Conservation (phyloP, 768 basidiomycete genomes). For the Mrakia gelida region DNA sequence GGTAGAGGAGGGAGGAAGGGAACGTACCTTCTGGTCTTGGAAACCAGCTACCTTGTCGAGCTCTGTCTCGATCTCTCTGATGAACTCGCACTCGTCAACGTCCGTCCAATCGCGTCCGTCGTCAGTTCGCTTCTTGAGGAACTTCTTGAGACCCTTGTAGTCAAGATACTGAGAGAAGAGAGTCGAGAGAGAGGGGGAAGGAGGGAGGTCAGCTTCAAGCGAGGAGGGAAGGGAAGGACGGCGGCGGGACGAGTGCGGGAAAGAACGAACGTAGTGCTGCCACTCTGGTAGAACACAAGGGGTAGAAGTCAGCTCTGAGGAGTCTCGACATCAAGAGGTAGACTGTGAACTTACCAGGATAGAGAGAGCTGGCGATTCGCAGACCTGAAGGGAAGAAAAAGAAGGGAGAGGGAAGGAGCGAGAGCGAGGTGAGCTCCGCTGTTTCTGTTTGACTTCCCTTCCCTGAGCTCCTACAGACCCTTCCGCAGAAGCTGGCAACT, state of each 20-base stretch:
- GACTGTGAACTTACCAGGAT: not conserved
- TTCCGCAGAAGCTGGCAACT: too few relatives aligned
- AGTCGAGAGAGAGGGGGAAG: too few relatives aligned
- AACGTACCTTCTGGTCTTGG: conserved; percentile 73
- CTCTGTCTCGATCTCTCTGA: conserved; percentile 70
- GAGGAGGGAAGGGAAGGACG: not conserved
- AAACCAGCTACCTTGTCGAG: conserved; percentile 92
- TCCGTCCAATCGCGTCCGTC: conserved; percentile 59
- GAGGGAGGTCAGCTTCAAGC: not conserved
- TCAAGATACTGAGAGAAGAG: conserved; percentile 72
- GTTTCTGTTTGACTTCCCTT: too few relatives aligned
- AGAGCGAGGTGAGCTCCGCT: not conserved
- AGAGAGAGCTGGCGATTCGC: not conserved
- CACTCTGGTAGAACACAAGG: not conserved
- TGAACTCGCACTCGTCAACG: conserved; percentile 77
- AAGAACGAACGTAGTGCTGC: not conserved
- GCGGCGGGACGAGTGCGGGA: not conserved
- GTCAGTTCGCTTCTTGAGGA: conserved; percentile 27
- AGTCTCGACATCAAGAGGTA: not conserved
- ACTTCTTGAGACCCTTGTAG: conserved; percentile 79
- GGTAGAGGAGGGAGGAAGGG: not conserved
- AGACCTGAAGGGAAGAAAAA: not conserved
- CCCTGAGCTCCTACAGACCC: too few relatives aligned
- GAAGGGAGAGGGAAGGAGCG: not conserved
- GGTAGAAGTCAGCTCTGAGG: too few relatives aligned